These are phyloP conservation scores for Albophoma yamanashiensis DNA, from an alignment of 2,329 filamentous ascomycete genomes.

Conservation along the genomic window DNA sequence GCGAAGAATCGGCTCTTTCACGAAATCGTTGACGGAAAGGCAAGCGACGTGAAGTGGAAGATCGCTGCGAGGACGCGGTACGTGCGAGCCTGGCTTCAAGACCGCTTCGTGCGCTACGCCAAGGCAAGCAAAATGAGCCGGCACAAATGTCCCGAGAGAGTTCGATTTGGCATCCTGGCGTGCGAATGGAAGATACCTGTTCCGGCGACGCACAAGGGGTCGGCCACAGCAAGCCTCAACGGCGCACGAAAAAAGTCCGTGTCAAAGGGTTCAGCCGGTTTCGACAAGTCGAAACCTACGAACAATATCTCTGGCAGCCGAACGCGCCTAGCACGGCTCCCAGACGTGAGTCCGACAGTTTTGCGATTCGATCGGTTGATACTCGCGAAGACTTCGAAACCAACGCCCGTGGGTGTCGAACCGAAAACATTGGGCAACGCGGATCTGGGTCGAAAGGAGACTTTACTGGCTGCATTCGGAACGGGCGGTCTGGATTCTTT, in stretches of 20 bases:
- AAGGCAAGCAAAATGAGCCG: constrained; percentile 20
- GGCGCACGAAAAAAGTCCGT: background rate
- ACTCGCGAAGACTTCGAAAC: background rate
- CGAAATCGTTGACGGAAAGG: constrained; percentile 18
- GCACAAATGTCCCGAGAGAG: constrained; percentile 21
- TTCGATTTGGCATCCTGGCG: constrained; percentile 29
- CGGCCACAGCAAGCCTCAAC: background rate
- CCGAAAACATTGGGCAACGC: background rate
- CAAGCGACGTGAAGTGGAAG: constrained; percentile 21
- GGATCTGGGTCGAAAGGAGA: background rate
- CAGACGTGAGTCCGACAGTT: background rate
- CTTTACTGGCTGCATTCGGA: background rate
- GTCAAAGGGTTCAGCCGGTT: background rate
- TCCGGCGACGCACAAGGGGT: background rate
- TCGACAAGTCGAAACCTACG: background rate
- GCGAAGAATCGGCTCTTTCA: constrained; percentile 8
- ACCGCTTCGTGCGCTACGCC: constrained; percentile 25
- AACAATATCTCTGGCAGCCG: background rate
- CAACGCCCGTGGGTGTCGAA: background rate
- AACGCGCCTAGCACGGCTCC: background rate
- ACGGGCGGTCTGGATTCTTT: background rate
- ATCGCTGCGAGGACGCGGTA: constrained; percentile 22
- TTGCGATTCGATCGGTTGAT: background rate
- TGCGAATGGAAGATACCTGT: constrained; percentile 26
- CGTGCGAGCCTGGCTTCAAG: constrained; percentile 26